phyloP scores from a whole-genome alignment of 495 filamentous ascomycete genomes.

The Haplographium delicatum region DNA sequence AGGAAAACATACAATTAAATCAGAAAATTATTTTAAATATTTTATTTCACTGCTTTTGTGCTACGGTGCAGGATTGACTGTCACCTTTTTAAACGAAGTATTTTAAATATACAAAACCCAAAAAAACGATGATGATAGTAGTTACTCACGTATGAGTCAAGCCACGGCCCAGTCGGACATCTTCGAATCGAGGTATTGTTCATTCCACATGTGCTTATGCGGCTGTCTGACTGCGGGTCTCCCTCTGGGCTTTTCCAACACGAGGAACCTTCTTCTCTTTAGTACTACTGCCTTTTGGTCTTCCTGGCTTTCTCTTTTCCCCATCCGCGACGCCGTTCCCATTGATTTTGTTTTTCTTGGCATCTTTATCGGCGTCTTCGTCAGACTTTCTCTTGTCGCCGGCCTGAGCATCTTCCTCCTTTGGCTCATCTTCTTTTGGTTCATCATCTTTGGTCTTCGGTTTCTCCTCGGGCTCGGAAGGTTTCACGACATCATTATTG shows the following conservation, averaged over 20 bases:
- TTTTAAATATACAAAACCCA: no score
- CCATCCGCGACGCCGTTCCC: constrained; percentile 16
- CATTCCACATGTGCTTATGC: no score
- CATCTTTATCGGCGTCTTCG: constrained; percentile 3
- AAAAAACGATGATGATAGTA: no score
- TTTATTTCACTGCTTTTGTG: no score
- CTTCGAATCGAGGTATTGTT: no score
- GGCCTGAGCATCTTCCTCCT: constrained; percentile 24
- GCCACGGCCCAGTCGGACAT: no score
- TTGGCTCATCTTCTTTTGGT: constrained; percentile 29
- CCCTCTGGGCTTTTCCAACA: constrained; percentile 18
- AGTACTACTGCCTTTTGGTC: constrained; percentile 8
- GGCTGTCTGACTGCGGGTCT: constrained; percentile 24
- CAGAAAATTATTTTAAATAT: no score
- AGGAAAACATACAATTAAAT: no score
- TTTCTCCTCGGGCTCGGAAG: constrained; percentile 23
- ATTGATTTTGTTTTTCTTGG: constrained; percentile 23
- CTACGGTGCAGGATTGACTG: no score
- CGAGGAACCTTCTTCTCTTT: constrained; percentile 25
- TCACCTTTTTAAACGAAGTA: no score
- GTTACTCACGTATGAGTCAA: no score
- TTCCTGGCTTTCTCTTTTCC: constrained; percentile 18
- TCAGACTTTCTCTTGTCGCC: background rate
- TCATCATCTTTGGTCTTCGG: constrained; percentile 35
- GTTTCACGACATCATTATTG: constrained; percentile 58